Evolutionary conservation across 176 grass and related monocot species (phyloP), one percentile per base, ranked within the genome.

Genomic region (Canna indica): DNA sequence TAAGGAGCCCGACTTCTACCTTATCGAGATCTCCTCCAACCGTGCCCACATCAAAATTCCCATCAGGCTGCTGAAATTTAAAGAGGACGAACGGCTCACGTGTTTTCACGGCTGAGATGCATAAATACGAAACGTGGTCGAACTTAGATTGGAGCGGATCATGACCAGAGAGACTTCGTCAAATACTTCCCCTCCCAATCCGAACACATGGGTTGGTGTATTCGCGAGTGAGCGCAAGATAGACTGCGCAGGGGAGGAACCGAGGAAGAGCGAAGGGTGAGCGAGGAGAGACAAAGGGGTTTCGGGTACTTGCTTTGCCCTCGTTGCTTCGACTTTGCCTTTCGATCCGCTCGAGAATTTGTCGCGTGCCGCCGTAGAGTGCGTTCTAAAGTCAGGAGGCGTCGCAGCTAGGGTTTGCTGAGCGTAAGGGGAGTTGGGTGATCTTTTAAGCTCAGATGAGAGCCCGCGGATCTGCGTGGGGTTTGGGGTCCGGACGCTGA

Each of bases 401-500:
- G 57, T 39, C 72, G 74, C 30, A 77, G 78, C 48, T 73, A 84
- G 87, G 82, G 90, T 94, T 85, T 86, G 73, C 69, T 82, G 87
- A 85, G 83, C 87, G 59, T 66, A 59, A 22, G 42, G 44, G 35
- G n/a, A 15, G 31, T 12, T 7, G 32, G 52, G 50, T 54, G 29
- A 54, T 50, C 36, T 34, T n/a, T 58, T 35, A 30, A 41, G 52
- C 68, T 36, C 70, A 80, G 63, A 91, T 91, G 89, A 91, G 80
- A 85, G 63, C 32, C 47, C 77, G 74, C 74, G 80, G 75, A 82
- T 75, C 73, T 67, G 78, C 76, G 90, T 86, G 82, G 80, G 90
- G 88, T 99, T 91, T 99, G 80, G 82, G 95, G 87, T 99, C 90
- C 68, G 69, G 90, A 88, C 75, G 66, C 83, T 52, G 52, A 33